Evolutionary conservation across 768 basidiomycete genomes (phyloP), one percentile per base, ranked within the genome.

Genomic region (Termitomyces sp.): DNA sequence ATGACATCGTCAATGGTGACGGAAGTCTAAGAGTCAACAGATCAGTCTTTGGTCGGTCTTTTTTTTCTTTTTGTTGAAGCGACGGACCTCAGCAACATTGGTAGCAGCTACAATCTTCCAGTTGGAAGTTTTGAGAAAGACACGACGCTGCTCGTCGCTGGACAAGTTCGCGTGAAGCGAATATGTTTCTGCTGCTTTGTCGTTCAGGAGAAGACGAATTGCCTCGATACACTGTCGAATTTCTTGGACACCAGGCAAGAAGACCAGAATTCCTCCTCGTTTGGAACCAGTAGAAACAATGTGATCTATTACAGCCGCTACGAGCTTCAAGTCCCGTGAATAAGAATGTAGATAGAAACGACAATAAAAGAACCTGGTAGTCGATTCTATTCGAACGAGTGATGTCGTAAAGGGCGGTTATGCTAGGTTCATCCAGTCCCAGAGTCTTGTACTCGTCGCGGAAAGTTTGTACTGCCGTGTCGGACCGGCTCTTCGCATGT

Each of bases 121-220:
- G 38, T 76, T 75, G 2, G 79, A 72, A 0, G 83, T 81, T 5
- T 74, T 74, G 9, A 78, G 71, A 66, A 97, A 98, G 1, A 94
- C 88, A 8, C 74, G 73, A 14, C 84, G 82, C 68, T 98, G 95
- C 65, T 97, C 94, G 13, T 87, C 84, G 40, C 77, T 88, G 0
- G 92, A 85, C 22, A 97, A 75, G 68, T 96, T 95, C 11, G 94
- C 92, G 65, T 97, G 94, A 0, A 98, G 80, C 0, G 94, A 91
- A 26, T 94, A 76, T 50, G 89, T 78, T 30, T 81, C 79, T 4
- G 74, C 76, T 26, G 76, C 67, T 41, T 73, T 74, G 8, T 68
- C 68, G 3, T 62, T 57, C 0, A 74, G 57, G 14, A 67, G 61
- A 40, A 65, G 66, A 16, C 73, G 75, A 44, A 94, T 71, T 4